Evolutionary conservation across 441 rosid species (phyloP).

Genomic region (Erysimum pusillum): DNA sequence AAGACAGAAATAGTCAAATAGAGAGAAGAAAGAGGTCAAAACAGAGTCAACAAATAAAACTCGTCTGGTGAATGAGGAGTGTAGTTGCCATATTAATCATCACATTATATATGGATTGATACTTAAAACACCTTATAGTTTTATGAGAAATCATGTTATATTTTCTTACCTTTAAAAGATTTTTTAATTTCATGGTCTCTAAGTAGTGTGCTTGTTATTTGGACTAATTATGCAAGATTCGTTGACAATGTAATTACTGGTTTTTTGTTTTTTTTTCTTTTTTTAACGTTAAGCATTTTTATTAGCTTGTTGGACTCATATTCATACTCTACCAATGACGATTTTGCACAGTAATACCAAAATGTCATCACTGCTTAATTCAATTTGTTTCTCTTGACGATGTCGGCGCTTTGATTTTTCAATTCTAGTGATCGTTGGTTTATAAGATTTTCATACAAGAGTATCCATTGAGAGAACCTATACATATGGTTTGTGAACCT

Average conservation of each 20-base stretch:
- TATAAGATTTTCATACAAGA: too few species aligned
- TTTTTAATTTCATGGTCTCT: background rate
- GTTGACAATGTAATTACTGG: background rate
- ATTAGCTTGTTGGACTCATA: too few species aligned
- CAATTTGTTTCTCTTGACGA: too few species aligned
- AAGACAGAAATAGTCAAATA: conserved; percentile 48
- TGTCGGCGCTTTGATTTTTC: too few species aligned
- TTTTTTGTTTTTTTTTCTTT: background rate
- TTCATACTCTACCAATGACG: too few species aligned
- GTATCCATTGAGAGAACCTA: too few species aligned
- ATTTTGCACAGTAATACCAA: too few species aligned
- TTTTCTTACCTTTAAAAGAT: conserved; percentile 38
- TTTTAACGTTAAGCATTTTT: conserved; percentile 5
- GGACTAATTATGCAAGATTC: background rate
- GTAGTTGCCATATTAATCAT: conserved; percentile 37
- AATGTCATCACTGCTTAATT: too few species aligned
- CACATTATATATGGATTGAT: conserved; percentile 31
- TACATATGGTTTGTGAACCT: too few species aligned
- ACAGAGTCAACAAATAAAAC: conserved; percentile 49
- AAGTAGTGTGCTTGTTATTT: background rate
- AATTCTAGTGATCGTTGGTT: background rate
- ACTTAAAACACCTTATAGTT: conserved; percentile 40
- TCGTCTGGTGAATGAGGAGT: conserved; percentile 47
- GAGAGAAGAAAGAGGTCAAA: conserved; percentile 57
- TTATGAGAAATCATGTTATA: conserved; percentile 48